Evolutionary conservation across 352 stramenopile genomes (phyloP).

Genomic region (Globisporangium abappressorium): DNA sequence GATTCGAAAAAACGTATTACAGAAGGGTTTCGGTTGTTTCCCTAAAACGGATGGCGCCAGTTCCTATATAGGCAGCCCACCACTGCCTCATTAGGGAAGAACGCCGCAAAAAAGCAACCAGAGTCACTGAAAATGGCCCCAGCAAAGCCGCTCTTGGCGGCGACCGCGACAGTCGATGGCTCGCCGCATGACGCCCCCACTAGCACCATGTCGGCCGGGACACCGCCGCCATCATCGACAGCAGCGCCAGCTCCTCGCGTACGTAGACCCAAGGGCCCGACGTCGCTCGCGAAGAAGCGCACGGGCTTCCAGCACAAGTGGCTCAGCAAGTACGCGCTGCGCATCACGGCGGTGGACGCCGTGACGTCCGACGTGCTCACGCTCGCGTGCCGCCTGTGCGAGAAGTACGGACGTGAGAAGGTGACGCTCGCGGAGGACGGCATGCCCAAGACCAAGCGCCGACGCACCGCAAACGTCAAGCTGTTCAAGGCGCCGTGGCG

Average conservation of each 20-base stretch:
- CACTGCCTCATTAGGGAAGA: neutral
- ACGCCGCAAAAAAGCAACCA: neutral
- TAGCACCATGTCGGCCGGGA: neutral
- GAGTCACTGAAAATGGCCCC: slow-evolving; percentile 10
- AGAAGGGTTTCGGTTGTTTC: no score
- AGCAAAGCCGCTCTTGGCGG: neutral
- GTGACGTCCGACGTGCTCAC: slow-evolving; percentile 15
- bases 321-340: slow-evolving; percentile 20
- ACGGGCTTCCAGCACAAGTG: slow-evolving; percentile 18
- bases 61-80: neutral
- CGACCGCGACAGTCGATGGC: neutral
- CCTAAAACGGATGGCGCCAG: neutral
- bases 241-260: neutral
- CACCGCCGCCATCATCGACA: neutral
- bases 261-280: neutral
- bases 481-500: slow-evolving; percentile 21
- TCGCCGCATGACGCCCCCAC: neutral
- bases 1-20: no score
- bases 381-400: slow-evolving; percentile 19
- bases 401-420: slow-evolving; percentile 20
- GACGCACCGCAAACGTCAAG: slow-evolving; percentile 17
- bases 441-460: slow-evolving; percentile 12
- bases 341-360: slow-evolving; percentile 15
- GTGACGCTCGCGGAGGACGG: slow-evolving; percentile 1
- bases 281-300: slow-evolving; percentile 11